Percentiles rank a stretch among this genome's conserved stretches.
Conservation (phyloP, 2,329 filamentous ascomycete species). For the Calonectria henricotiae region DNA sequence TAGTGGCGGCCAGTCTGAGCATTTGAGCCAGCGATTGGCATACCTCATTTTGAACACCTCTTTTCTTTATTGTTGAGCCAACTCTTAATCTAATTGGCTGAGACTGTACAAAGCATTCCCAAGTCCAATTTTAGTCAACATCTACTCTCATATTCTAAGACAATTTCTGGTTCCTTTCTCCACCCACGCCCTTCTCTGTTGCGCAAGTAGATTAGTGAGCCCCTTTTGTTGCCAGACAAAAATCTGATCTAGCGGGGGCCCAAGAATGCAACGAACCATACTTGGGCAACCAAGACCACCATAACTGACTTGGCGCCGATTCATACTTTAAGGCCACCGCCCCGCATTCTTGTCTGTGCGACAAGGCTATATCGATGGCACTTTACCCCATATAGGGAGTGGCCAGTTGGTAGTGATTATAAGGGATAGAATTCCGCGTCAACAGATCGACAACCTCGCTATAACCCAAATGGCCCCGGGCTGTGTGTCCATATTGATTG, state of each 20-base stretch:
- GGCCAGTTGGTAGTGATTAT: too few species aligned
- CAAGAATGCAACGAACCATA: too few species aligned
- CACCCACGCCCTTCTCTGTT: not conserved
- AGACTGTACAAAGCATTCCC: not conserved
- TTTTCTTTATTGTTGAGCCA: not conserved
- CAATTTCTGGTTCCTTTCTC: not conserved
- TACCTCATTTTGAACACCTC: not conserved
- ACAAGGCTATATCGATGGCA: too few species aligned
- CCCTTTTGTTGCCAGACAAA: not conserved
- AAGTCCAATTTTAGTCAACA: not conserved
- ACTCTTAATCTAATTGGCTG: not conserved
- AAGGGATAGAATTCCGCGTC: too few species aligned
- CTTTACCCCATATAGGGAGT: too few species aligned
- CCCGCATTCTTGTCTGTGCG: too few species aligned
- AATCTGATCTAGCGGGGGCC: not conserved
- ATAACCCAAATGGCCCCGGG: too few species aligned
- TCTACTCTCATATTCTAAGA: not conserved
- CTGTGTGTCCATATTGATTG: too few species aligned
- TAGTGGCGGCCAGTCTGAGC: not conserved
- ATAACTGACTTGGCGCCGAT: too few species aligned
- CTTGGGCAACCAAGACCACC: too few species aligned
- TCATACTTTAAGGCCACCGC: too few species aligned
- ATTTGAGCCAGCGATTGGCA: not conserved
- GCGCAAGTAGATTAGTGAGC: not conserved
- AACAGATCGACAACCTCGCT: too few species aligned